These are phyloP conservation scores for Verticillium nubilum DNA, from an alignment of 2,329 filamentous ascomycete species.

Conservation along the genomic window DNA sequence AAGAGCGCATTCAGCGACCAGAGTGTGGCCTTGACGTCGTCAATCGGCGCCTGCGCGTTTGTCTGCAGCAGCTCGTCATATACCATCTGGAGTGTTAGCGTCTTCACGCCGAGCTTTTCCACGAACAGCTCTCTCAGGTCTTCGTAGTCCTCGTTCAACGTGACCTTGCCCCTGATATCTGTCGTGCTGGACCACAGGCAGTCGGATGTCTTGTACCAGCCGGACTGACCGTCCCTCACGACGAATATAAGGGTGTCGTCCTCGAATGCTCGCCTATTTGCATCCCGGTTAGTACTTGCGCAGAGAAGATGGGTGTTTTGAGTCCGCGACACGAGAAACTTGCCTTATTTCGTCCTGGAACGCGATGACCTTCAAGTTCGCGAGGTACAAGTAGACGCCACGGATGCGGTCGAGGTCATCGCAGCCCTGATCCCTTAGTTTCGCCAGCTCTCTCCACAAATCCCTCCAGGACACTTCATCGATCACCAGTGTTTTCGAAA, in stretches of 20 bases:
- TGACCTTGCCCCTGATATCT: constrained; percentile 17
- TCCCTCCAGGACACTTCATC: background rate
- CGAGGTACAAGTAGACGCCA: background rate
- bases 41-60: constrained; percentile 2
- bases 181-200: constrained; percentile 29
- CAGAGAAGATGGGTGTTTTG: background rate
- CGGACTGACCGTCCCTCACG: background rate
- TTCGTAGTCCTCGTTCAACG: constrained; percentile 21
- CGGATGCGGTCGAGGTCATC: background rate
- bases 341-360: background rate
- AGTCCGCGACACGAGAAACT: background rate
- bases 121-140: constrained; percentile 24
- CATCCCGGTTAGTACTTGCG: background rate
- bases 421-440: background rate
- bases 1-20: constrained; percentile 27
- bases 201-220: constrained; percentile 21
- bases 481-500: background rate
- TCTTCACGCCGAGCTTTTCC: constrained; percentile 19
- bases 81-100: constrained; percentile 22
- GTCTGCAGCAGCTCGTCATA: constrained; percentile 22
- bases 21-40: constrained; percentile 23
- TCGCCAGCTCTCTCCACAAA: background rate
- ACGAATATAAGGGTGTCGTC: constrained; percentile 8
- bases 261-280: constrained; percentile 5
- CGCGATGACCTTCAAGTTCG: background rate